Percentiles rank a stretch among this genome's conserved stretches.
phyloP scores from a whole-genome alignment of 805 yeast genomes.

The Kazachstania africana region DNA sequence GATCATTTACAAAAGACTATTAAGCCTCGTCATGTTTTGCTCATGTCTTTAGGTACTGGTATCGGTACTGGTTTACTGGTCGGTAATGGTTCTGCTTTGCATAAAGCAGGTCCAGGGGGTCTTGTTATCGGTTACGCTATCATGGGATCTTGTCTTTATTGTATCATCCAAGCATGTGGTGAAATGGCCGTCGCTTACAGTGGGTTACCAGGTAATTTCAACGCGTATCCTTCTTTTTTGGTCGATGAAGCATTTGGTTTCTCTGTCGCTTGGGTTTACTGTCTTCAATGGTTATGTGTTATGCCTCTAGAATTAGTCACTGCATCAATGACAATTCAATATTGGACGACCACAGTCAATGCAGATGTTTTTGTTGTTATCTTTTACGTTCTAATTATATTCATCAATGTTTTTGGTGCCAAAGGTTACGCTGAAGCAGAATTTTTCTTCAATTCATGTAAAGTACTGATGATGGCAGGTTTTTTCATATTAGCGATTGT shows the following conservation, averaged over 20 bases:
- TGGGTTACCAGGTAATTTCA: slow-evolving; percentile 48
- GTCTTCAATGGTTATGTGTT: slow-evolving; percentile 51
- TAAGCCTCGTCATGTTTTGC: slow-evolving; percentile 47
- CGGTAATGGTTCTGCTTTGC: slow-evolving; percentile 51
- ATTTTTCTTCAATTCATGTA: slow-evolving; percentile 45
- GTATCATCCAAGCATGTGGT: slow-evolving; percentile 52
- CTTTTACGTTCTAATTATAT: slow-evolving; percentile 38
- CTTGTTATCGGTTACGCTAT: slow-evolving; percentile 45
- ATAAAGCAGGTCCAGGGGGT: slow-evolving; percentile 54
- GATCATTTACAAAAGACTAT: slow-evolving; percentile 23
- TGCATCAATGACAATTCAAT: slow-evolving; percentile 44
- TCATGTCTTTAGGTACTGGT: slow-evolving; percentile 68
- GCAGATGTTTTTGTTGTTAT: slow-evolving; percentile 49
- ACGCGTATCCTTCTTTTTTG: slow-evolving; percentile 48
- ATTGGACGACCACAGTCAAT: slow-evolving; percentile 39
- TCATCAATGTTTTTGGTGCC: slow-evolving; percentile 44
- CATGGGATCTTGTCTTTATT: slow-evolving; percentile 50
- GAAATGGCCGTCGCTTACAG: slow-evolving; percentile 60
- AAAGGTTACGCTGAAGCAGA: slow-evolving; percentile 59
- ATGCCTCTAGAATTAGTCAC: slow-evolving; percentile 59
- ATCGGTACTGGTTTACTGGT: slow-evolving; percentile 69
- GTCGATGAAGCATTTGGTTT: slow-evolving; percentile 61
- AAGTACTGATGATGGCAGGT: slow-evolving; percentile 47
- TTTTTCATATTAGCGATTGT: slow-evolving; percentile 50
- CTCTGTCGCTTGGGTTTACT: slow-evolving; percentile 64